Evolutionary conservation across 768 basidiomycete species (phyloP).

Genomic region (Postia placenta): DNA sequence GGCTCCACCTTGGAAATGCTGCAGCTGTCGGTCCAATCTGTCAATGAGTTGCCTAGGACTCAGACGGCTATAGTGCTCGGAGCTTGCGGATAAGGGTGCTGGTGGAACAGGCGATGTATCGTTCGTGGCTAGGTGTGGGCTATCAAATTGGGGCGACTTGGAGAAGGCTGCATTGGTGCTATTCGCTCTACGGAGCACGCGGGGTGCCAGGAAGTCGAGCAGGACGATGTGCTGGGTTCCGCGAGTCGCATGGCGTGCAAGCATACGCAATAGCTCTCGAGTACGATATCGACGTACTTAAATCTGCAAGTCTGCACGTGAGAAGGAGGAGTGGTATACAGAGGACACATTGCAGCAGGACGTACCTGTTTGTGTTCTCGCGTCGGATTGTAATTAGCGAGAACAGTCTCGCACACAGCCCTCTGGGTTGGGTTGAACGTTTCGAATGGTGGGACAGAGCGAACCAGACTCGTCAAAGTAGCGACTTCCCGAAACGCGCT

Average conservation of each 20-base stretch:
- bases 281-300: not conserved
- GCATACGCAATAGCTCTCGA: conserved; percentile 4
- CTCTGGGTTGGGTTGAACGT: too few relatives aligned
- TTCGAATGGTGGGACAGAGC: too few relatives aligned
- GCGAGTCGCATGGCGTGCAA: conserved; percentile 3
- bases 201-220: conserved; percentile 40
- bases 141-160: conserved; percentile 1
- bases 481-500: too few relatives aligned
- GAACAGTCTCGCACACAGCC: too few relatives aligned
- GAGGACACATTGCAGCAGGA: too few relatives aligned
- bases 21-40: conserved; percentile 7
- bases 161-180: not conserved
- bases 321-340: too few relatives aligned
- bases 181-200: conserved; percentile 18
- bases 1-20: conserved; percentile 3
- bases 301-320: too few relatives aligned
- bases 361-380: too few relatives aligned
- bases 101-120: not conserved
- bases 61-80: too few relatives aligned
- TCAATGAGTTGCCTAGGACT: conserved; percentile 4
- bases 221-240: conserved; percentile 16
- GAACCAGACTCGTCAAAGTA: too few relatives aligned
- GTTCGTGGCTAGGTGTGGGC: not conserved
- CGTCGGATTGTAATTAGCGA: too few relatives aligned
- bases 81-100: not conserved